These are phyloP conservation scores for Parietaria judaica DNA, from an alignment of 306 rosid species.

Conservation along the genomic window DNA sequence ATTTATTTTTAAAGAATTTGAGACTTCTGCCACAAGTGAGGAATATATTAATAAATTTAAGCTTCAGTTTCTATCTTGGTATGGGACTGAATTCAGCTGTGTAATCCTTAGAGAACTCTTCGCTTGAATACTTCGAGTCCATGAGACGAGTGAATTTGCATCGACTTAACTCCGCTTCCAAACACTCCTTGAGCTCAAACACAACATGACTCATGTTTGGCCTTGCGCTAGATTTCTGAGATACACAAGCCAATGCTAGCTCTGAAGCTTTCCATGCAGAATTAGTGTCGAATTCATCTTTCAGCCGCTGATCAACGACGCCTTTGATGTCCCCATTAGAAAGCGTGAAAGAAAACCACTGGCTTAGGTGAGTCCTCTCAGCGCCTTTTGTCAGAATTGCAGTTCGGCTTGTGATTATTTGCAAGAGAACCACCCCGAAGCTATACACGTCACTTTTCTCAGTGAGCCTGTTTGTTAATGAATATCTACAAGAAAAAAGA, in stretches of 20 bases:
- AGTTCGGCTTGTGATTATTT: conserved; percentile 7
- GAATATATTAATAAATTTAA: too few species aligned
- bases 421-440: conserved; percentile 17
- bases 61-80: background rate
- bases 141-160: background rate
- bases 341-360: conserved; percentile 9
- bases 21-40: background rate
- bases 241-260: conserved; percentile 12
- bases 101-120: background rate
- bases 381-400: background rate
- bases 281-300: background rate
- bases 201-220: conserved; percentile 12
- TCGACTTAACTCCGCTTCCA: conserved; percentile 18
- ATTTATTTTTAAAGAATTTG: background rate
- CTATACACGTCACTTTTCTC: conserved; percentile 18
- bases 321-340: conserved; percentile 4
- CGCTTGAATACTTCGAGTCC: background rate
- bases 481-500: conserved; percentile 7
- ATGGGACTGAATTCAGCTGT: background rate
- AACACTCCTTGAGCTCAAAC: conserved; percentile 11
- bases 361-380: conserved; percentile 1
- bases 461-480: background rate
- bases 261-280: conserved; percentile 17
- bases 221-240: conserved; percentile 7
- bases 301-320: conserved; percentile 7